These are phyloP conservation scores for Colletotrichum filicis DNA, from an alignment of 2,329 filamentous ascomycete genomes.

Conservation along the genomic window DNA sequence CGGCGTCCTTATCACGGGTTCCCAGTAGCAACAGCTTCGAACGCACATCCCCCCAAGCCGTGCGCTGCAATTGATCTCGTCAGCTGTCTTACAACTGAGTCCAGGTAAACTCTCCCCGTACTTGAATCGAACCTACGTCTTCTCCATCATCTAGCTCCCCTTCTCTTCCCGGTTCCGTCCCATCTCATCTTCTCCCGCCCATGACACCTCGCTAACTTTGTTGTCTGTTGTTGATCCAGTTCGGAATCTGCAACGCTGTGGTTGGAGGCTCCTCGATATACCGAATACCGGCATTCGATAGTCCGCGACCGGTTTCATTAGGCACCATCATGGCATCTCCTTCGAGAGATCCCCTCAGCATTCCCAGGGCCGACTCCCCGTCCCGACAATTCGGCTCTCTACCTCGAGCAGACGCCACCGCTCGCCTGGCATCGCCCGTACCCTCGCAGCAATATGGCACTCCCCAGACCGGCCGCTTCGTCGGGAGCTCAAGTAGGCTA, in stretches of 20 bases:
- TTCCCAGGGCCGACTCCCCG: conserved; percentile 43
- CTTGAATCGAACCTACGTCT: conserved; percentile 13
- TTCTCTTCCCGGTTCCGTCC: background rate
- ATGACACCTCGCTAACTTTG: conserved; percentile 31
- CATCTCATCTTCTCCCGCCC: conserved; percentile 3
- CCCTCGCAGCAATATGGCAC: conserved; percentile 51
- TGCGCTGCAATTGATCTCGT: conserved; percentile 35
- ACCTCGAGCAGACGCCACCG: conserved; percentile 69
- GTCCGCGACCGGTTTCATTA: conserved; percentile 3
- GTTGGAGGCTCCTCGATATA: conserved; percentile 24
- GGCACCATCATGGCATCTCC: conserved; percentile 49
- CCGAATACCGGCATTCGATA: conserved; percentile 8
- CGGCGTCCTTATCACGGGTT: conserved; percentile 36
- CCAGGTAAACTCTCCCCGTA: conserved; percentile 25
- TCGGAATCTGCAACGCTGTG: conserved; percentile 28
- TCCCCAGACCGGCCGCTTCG: conserved; percentile 55
- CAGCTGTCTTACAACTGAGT: conserved; percentile 32
- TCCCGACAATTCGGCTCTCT: conserved; percentile 55
- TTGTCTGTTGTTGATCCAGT: conserved; percentile 31
- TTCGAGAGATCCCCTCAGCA: conserved; percentile 49
- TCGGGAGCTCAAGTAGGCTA: conserved; percentile 43
- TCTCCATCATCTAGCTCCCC: background rate
- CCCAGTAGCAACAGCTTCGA: conserved; percentile 32
- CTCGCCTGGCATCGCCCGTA: conserved; percentile 69
- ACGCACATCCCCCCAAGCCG: conserved; percentile 26